phyloP scores from a whole-genome alignment of 202 grass and related monocot genomes.

The Bolboschoenoplectus hybrid region DNA sequence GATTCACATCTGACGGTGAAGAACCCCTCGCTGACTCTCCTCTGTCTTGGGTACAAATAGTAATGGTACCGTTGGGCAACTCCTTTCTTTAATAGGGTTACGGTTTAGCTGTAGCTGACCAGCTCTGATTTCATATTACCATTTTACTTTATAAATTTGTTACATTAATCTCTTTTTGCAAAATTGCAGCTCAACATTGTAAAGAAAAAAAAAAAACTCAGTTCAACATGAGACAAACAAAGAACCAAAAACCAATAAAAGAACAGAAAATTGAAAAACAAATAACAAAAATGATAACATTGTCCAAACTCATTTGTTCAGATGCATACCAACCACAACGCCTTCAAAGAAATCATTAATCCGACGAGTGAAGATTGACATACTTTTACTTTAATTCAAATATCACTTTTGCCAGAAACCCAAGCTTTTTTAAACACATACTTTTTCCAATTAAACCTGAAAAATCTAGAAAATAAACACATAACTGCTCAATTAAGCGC shows the following conservation, averaged over 20 bases:
- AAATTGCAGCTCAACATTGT: background rate
- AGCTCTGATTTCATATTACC: too few relatives aligned
- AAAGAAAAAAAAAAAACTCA: background rate
- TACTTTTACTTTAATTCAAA: background rate
- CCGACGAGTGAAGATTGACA: background rate
- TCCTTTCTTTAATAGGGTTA: too few relatives aligned
- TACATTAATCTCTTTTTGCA: too few relatives aligned
- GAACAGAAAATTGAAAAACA: background rate
- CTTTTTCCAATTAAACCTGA: background rate
- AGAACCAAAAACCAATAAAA: background rate
- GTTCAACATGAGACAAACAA: background rate
- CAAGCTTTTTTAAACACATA: background rate
- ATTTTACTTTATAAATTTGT: too few relatives aligned
- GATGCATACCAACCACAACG: background rate
- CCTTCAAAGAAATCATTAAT: slow-evolving; percentile 2
- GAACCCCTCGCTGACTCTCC: too few relatives aligned
- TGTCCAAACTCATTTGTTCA: background rate
- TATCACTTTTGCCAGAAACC: slow-evolving; percentile 1
- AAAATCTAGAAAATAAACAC: background rate
- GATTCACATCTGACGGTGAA: too few relatives aligned
- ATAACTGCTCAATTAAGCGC: background rate
- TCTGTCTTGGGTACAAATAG: too few relatives aligned
- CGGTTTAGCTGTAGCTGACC: too few relatives aligned
- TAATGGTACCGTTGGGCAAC: too few relatives aligned
- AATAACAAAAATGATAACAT: background rate